Conservation (phyloP, 225 moss, liverwort and hornwort species). For the Physcomitrellopsis africana region DNA sequence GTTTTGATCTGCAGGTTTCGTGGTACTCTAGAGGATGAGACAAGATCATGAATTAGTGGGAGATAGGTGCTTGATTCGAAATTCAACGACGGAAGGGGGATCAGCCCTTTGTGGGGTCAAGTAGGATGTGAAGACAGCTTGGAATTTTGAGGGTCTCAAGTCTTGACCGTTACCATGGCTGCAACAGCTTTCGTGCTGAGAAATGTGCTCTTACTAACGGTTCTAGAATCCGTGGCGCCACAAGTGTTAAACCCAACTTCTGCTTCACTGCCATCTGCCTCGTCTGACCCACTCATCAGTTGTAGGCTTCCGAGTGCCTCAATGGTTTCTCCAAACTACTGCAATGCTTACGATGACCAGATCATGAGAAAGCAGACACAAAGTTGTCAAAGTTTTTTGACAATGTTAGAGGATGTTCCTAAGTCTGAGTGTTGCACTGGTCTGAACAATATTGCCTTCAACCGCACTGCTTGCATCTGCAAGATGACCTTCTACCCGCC, state of each 20-base stretch:
- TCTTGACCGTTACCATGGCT: not conserved
- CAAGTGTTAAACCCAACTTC: slow-evolving; percentile 11
- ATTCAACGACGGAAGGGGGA: not conserved
- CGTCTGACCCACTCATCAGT: slow-evolving; percentile 10
- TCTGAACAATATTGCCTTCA: slow-evolving; percentile 32
- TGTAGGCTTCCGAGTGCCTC: slow-evolving; percentile 37
- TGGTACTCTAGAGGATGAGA: not conserved
- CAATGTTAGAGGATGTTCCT: slow-evolving; percentile 24
- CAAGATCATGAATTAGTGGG: not conserved
- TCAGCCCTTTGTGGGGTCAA: not conserved
- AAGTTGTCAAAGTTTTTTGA: slow-evolving; percentile 40
- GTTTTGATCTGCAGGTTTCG: not conserved
- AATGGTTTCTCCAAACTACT: slow-evolving; percentile 45
- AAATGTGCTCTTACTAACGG: not conserved
- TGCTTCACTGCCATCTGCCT: not conserved
- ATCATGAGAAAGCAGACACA: slow-evolving; percentile 30
- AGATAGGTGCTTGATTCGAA: slow-evolving; percentile 8
- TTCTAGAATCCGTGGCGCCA: slow-evolving; percentile 2
- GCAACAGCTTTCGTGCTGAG: not conserved
- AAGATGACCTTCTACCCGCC: slow-evolving; percentile 48
- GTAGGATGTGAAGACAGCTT: not conserved
- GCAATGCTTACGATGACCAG: slow-evolving; percentile 44
- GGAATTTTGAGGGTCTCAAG: not conserved
- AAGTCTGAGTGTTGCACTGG: slow-evolving; percentile 36
- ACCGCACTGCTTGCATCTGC: slow-evolving; percentile 52